Evolutionary conservation across 768 basidiomycete genomes (phyloP).

Genomic region (Gyrodon lividus): DNA sequence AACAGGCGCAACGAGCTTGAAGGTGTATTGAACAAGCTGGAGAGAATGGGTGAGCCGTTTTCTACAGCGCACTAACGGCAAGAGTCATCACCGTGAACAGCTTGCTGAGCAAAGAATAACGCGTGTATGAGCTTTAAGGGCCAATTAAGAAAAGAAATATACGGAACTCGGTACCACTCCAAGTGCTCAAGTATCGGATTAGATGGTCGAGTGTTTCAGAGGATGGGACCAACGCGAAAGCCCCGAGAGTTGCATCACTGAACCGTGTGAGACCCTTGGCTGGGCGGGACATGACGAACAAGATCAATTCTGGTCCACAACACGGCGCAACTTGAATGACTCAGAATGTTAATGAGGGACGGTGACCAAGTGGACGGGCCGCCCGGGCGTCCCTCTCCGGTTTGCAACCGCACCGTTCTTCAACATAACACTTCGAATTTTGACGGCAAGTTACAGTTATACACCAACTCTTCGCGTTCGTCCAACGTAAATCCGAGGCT

Average conservation of each 20-base stretch:
- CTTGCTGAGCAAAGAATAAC: slow-evolving; percentile 47
- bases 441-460: no score
- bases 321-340: no score
- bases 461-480: no score
- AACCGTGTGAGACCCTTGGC: slow-evolving; percentile 51
- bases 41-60: slow-evolving; percentile 5
- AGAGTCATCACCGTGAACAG: slow-evolving; percentile 57
- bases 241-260: slow-evolving; percentile 65
- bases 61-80: not conserved
- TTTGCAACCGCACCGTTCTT: no score
- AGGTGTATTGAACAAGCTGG: slow-evolving; percentile 70
- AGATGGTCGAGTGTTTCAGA: slow-evolving; percentile 71
- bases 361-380: not conserved
- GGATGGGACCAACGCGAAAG: slow-evolving; percentile 54
- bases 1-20: slow-evolving; percentile 68
- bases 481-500: no score
- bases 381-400: no score
- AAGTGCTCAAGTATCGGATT: slow-evolving; percentile 74
- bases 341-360: no score
- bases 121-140: slow-evolving; percentile 10
- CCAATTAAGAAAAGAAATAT: slow-evolving; percentile 10
- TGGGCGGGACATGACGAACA: slow-evolving; percentile 45
- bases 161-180: slow-evolving; percentile 86
- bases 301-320: not conserved
- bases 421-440: no score